Evolutionary conservation across 2,329 filamentous ascomycete genomes (phyloP), one percentile per base, ranked within the genome.

Genomic region (Xylariaceae sp.): DNA sequence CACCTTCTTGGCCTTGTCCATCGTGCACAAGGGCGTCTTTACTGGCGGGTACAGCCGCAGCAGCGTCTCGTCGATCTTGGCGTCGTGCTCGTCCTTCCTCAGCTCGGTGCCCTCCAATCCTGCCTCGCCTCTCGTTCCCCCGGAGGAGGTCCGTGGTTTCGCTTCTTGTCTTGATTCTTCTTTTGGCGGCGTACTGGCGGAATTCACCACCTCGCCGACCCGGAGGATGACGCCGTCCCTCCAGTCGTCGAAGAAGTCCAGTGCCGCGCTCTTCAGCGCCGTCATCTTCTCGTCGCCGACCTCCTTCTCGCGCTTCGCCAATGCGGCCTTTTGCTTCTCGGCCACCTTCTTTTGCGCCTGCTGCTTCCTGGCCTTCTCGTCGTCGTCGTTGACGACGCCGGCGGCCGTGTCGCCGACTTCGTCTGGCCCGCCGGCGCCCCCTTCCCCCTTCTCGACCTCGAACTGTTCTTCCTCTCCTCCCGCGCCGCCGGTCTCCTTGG

Each of bases 1-100:
- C 18, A 72, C 67, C 27, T 77, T 65, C 46, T 77, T 80, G 21
- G 76, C 70, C 28, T 74, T 57, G 0, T 73, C 60, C 2, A 87
- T 59, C 10, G 68, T 65, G 45, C 70, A 73, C 10, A 92, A 63
- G 2, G 71, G 55, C 5, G 77, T 85, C 28, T 77, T 65, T 11
- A 73, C 65, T 0, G 80, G 78, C 7, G 70, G 69, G 43, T 77
- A 83, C n/a, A 75, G 56, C 24, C 65, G 59, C 14, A 60, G 56
- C 15, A 79, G 50, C 15, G 61, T 57, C 13, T 65, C 62, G 40
- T 76, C 69, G 33, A 63, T 54, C 43, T 70, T 58, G 43, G 66
- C 60, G 4, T 68, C 64, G 4, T 48, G 31, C 14, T 49, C 42
- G 14, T 40, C 36, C 2, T 30, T 35, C 32, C 45, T 29, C 10